These are phyloP conservation scores for Crassisporium funariophilum DNA, from an alignment of 768 basidiomycete species.

Conservation along the genomic window DNA sequence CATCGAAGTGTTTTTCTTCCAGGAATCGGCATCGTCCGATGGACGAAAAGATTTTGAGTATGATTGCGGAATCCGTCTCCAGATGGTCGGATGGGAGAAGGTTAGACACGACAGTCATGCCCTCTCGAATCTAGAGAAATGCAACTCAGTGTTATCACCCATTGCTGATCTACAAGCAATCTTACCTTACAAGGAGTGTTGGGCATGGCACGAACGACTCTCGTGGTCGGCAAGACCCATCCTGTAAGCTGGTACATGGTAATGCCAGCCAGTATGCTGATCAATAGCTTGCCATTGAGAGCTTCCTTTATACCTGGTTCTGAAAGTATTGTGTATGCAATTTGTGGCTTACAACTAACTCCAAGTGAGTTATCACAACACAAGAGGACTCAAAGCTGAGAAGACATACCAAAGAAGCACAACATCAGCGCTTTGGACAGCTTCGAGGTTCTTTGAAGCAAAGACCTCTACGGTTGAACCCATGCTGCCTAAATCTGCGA, in stretches of 20 bases:
- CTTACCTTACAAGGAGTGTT: constrained; percentile 94
- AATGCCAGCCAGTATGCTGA: constrained; percentile 97
- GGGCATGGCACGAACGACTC: constrained; percentile 95
- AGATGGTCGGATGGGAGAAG: constrained; percentile 53
- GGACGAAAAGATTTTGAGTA: constrained; percentile 94
- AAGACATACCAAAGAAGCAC: constrained; percentile 84
- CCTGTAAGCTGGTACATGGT: constrained; percentile 78
- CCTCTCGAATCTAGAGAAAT: constrained; percentile 84
- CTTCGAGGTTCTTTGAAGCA: constrained; percentile 68
- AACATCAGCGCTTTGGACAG: constrained; percentile 78
- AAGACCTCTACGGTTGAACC: constrained; percentile 73
- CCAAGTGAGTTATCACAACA: constrained; percentile 5
- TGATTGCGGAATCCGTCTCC: constrained; percentile 69
- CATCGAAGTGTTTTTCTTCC: constrained; percentile 98
- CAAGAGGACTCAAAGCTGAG: neutral
- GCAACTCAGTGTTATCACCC: neutral
- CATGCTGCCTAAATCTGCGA: constrained; percentile 56
- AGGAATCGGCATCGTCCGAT: constrained; percentile 95
- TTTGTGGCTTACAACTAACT: constrained; percentile 89
- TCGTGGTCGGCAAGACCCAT: constrained; percentile 77
- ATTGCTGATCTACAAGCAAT: constrained; percentile 3
- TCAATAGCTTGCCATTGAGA: constrained; percentile 85
- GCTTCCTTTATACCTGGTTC: constrained; percentile 81
- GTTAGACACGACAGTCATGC: constrained; percentile 93
- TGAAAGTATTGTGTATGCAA: constrained; percentile 72